These are phyloP conservation scores for Corymbia citriodora DNA, from an alignment of 441 rosid genomes.

Conservation along the genomic window DNA sequence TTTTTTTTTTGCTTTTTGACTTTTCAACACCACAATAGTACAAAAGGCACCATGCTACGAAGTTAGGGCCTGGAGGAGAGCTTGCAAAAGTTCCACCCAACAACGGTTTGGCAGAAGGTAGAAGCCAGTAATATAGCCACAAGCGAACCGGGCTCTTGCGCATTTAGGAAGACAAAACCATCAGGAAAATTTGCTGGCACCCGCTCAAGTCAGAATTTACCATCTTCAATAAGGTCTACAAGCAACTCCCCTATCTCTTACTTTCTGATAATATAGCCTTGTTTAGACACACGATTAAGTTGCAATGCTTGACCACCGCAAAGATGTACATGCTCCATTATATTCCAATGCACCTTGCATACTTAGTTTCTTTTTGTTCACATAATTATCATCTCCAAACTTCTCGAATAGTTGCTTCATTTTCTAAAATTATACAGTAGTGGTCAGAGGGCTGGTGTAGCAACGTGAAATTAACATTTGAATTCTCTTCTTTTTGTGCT, in stretches of 20 bases:
- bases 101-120: background rate
- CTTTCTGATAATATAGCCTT: background rate
- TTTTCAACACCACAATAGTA: background rate
- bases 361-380: background rate
- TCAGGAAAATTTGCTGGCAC: slow-evolving; percentile 33
- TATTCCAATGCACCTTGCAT: background rate
- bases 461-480: background rate
- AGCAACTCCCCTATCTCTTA: background rate
- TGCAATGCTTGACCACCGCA: background rate
- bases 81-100: background rate
- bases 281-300: background rate
- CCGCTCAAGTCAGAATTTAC: slow-evolving; percentile 70
- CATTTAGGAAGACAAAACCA: background rate
- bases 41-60: background rate
- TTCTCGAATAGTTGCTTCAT: background rate
- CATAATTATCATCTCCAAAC: background rate
- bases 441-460: background rate
- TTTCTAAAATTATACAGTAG: background rate
- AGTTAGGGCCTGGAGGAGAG: background rate
- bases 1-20: no score
- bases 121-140: background rate
- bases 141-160: background rate
- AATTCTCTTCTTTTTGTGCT: slow-evolving; percentile 16
- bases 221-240: slow-evolving; percentile 60
- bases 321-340: background rate